phyloP scores from a whole-genome alignment of 768 basidiomycete species.

The Lactifluus pinguis region DNA sequence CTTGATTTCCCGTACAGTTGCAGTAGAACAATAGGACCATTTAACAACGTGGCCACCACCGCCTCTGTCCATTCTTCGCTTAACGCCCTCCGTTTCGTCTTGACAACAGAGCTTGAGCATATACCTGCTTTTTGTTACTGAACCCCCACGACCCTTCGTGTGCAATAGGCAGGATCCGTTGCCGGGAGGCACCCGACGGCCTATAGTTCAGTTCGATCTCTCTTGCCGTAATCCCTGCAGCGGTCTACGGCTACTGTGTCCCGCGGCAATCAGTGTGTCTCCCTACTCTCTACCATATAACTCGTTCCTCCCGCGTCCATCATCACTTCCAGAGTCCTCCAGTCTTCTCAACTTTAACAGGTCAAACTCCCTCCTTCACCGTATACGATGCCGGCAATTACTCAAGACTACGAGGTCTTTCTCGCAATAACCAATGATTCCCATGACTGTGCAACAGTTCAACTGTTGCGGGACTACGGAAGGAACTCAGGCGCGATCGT shows the following conservation, averaged over 20 bases:
- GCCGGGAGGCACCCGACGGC: conserved; percentile 10
- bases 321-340: conserved; percentile 6
- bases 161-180: conserved; percentile 19
- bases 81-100: conserved; percentile 10
- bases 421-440: conserved; percentile 67
- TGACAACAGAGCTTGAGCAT: conserved; percentile 7
- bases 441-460: conserved; percentile 51
- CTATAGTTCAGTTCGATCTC: conserved; percentile 5
- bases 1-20: conserved; percentile 11
- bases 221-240: conserved; percentile 18
- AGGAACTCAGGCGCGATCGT: conserved; percentile 44
- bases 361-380: conserved; percentile 35
- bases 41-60: conserved; percentile 13
- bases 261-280: conserved; percentile 15
- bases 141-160: conserved; percentile 13
- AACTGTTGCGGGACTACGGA: conserved; percentile 57
- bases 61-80: conserved; percentile 14
- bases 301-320: conserved; percentile 12
- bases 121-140: conserved; percentile 8
- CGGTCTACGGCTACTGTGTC: conserved; percentile 14
- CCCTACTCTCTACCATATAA: conserved; percentile 1
- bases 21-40: conserved; percentile 18
- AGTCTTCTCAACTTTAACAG: conserved; percentile 6
- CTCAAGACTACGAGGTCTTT: conserved; percentile 53
- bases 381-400: conserved; percentile 46